These are phyloP conservation scores for Micractinium conductrix DNA, from an alignment of 139 green algal species.

Conservation along the genomic window DNA sequence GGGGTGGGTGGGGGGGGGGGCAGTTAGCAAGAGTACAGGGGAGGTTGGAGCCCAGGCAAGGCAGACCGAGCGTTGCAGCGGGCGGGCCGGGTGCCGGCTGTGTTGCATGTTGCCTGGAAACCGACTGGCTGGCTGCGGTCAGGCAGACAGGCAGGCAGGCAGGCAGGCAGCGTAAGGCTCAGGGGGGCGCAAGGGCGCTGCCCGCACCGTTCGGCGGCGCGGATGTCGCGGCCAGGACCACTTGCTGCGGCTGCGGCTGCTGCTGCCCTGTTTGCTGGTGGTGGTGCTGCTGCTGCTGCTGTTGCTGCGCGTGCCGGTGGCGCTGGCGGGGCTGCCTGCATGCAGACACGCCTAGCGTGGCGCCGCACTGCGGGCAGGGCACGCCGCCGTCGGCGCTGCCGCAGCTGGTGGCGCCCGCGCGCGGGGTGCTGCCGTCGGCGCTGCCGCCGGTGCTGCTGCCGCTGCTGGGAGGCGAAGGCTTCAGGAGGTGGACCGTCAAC, in stretches of 20 bases:
- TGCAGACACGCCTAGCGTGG: background rate
- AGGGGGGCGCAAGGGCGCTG: no score
- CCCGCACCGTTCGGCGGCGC: no score
- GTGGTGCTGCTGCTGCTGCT: background rate
- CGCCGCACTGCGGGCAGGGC: slow-evolving; percentile 14
- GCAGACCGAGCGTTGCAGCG: no score
- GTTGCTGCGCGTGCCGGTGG: background rate
- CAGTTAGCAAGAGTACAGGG: no score
- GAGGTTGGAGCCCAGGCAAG: no score
- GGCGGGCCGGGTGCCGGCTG: no score
- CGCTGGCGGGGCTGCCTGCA: background rate
- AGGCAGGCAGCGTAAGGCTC: no score
- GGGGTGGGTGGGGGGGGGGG: no score
- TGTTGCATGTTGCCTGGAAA: no score
- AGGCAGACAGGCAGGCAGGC: no score
- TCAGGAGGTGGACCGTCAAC: background rate
- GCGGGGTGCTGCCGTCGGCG: background rate
- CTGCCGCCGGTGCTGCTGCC: slow-evolving; percentile 1
- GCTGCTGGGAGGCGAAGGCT: background rate
- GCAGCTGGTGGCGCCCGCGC: background rate
- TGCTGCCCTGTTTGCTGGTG: background rate
- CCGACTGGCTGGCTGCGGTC: no score
- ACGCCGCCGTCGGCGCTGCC: background rate
- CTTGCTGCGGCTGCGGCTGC: background rate
- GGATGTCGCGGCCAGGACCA: no score